phyloP scores from a whole-genome alignment of 1,284 basidiomycete genomes.

The Ceratobasidium sp. region DNA sequence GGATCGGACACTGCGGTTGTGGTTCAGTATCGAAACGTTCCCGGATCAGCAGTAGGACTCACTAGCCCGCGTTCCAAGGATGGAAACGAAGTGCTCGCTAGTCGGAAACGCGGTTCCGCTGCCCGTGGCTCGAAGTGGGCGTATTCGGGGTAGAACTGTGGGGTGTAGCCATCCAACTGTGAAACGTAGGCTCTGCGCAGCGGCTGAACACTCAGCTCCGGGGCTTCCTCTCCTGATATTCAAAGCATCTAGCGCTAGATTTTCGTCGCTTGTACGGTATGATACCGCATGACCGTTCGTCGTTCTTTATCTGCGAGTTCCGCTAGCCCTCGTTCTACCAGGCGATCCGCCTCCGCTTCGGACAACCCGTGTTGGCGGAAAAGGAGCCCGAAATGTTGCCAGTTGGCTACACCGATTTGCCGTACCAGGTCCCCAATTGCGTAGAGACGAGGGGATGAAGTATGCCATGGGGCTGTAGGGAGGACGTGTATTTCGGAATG shows the following conservation, averaged over 20 bases:
- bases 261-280: slow-evolving; percentile 25
- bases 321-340: background rate
- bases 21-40: background rate
- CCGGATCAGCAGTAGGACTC: background rate
- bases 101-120: slow-evolving; percentile 44
- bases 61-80: slow-evolving; percentile 55
- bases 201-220: no score
- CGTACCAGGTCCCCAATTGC: slow-evolving; percentile 28
- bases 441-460: background rate
- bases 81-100: slow-evolving; percentile 52
- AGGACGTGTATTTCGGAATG: background rate
- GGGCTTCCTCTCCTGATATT: no score
- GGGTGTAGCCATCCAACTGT: no score
- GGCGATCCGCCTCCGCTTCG: background rate
- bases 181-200: no score
- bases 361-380: slow-evolving; percentile 19
- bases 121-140: slow-evolving; percentile 47
- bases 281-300: slow-evolving; percentile 31
- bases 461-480: slow-evolving; percentile 19
- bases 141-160: slow-evolving; percentile 47
- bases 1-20: slow-evolving; percentile 39
- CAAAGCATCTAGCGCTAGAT: no score
- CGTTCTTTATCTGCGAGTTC: background rate
- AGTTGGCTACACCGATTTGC: slow-evolving; percentile 21
- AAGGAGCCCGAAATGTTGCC: slow-evolving; percentile 27